Percentiles rank a stretch among this genome's conserved stretches.
Evolutionary conservation across 768 basidiomycete species (phyloP).

Genomic region (Hypholoma fasciculare): DNA sequence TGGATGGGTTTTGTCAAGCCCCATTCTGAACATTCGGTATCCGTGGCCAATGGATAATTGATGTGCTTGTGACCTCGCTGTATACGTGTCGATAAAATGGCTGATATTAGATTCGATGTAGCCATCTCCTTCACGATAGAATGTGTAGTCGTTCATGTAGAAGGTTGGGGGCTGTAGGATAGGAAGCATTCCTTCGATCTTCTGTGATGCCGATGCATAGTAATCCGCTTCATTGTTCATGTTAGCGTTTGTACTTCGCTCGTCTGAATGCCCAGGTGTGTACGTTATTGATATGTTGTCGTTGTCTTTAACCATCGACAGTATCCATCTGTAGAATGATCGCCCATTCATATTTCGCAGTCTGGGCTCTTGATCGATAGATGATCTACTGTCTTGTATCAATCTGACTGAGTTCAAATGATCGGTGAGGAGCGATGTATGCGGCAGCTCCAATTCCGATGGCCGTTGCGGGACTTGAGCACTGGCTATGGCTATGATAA

Average conservation of each 20-base stretch:
- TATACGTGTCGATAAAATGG: not conserved
- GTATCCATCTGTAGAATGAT: slow-evolving; percentile 24
- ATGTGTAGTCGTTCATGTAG: slow-evolving; percentile 13
- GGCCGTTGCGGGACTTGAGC: too few species aligned
- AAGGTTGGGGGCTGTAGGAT: slow-evolving; percentile 4
- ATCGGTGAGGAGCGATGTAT: slow-evolving; percentile 18
- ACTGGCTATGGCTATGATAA: slow-evolving; percentile 15
- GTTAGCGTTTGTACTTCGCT: not conserved
- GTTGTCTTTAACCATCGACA: not conserved
- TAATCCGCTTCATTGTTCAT: slow-evolving; percentile 14
- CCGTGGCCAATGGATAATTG: not conserved
- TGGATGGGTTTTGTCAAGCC: not conserved
- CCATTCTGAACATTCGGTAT: slow-evolving; percentile 3
- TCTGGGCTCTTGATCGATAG: slow-evolving; percentile 4
- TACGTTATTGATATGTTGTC: not conserved
- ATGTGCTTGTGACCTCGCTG: too few species aligned
- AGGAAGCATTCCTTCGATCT: not conserved
- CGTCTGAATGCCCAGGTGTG: slow-evolving; percentile 6
- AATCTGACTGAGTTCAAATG: slow-evolving; percentile 23
- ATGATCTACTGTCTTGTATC: slow-evolving; percentile 15
- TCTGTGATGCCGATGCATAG: slow-evolving; percentile 4
- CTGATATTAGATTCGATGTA: slow-evolving; percentile 12
- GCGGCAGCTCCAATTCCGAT: not conserved
- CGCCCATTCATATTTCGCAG: slow-evolving; percentile 20
- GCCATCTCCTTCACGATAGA: not conserved